Conservation (phyloP, 2,329 filamentous ascomycete species). For the Phyllosticta paracitricarpa region DNA sequence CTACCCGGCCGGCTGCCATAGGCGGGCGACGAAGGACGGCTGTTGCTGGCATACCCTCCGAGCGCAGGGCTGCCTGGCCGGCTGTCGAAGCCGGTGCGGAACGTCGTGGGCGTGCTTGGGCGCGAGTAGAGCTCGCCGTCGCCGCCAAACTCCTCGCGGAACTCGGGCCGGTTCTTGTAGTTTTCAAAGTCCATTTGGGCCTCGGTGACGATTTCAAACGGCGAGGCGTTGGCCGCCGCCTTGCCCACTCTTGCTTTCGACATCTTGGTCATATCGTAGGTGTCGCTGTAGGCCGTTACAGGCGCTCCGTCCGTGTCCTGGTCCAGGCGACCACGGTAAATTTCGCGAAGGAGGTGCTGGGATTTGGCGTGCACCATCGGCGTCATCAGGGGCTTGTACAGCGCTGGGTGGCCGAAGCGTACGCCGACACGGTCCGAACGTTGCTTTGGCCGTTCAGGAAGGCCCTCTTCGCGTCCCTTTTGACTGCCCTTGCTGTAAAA, state of each 20-base stretch:
- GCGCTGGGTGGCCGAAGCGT: conserved; percentile 80
- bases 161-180: conserved; percentile 84
- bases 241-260: conserved; percentile 48
- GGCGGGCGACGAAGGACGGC: neutral
- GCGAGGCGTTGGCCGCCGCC: conserved; percentile 27
- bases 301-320: conserved; percentile 43
- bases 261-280: conserved; percentile 76
- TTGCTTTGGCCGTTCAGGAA: conserved; percentile 34
- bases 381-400: conserved; percentile 82
- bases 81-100: conserved; percentile 15
- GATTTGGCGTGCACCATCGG: conserved; percentile 93
- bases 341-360: conserved; percentile 71
- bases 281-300: conserved; percentile 70
- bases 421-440: conserved; percentile 55
- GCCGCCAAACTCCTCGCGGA: conserved; percentile 77
- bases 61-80: conserved; percentile 15
- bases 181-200: conserved; percentile 80
- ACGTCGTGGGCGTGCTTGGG: conserved; percentile 48
- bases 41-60: neutral
- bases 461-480: conserved; percentile 31
- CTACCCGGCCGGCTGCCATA: neutral
- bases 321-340: conserved; percentile 76
- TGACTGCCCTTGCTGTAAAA: conserved; percentile 65
- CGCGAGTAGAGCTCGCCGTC: conserved; percentile 47
- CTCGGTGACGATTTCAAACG: conserved; percentile 86